Evolutionary conservation across 2,329 filamentous ascomycete species (phyloP), one percentile per base, ranked within the genome.

Genomic region (Diaporthe citrichinensis): DNA sequence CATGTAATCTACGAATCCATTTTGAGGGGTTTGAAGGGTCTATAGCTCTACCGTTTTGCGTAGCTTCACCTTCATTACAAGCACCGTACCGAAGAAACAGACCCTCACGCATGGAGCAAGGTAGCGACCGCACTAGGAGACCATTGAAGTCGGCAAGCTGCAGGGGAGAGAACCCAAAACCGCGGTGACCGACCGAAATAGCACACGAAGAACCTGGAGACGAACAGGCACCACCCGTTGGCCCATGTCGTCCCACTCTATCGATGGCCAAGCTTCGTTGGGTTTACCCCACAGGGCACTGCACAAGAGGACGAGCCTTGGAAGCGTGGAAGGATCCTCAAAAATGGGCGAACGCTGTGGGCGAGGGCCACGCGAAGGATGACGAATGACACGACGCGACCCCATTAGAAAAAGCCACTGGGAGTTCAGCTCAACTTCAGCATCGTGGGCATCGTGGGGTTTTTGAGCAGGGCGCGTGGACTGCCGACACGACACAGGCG

Each of bases 121-220:
- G 65, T 41, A 28, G n/a, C 12, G 46, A 9, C 14, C 65, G 49
- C 65, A 69, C 34, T 49, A 41, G 49, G 41, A 69, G 49, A 39
- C 34, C n/a, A 69, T 14, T 39, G 49, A 25, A 31, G 65, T 55
- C 65, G 49, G 65, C 34, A 69, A 55, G 65, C 65, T 69, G 65
- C 65, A 69, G 65, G 46, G 34, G 34, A 53, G 65, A 69, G 41
- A 55, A 69, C n/a, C 55, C 65, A 69, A 69, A 69, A 69, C 65
- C 65, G 65, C 65, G 65, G 65, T 69, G 65, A 69, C 65, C 65
- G 65, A 69, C 65, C 65, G 65, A 55, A 69, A 69, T 69, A 69
- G 65, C 65, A 55, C n/a, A 41, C 49, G 49, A 55, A 20, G 34
- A 55, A 69, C n/a, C 49, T 69, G 46, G 34, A 69, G 49, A 69